Conservation (phyloP, 2,329 filamentous ascomycete genomes). For the Hymenoscyphus repandus region DNA sequence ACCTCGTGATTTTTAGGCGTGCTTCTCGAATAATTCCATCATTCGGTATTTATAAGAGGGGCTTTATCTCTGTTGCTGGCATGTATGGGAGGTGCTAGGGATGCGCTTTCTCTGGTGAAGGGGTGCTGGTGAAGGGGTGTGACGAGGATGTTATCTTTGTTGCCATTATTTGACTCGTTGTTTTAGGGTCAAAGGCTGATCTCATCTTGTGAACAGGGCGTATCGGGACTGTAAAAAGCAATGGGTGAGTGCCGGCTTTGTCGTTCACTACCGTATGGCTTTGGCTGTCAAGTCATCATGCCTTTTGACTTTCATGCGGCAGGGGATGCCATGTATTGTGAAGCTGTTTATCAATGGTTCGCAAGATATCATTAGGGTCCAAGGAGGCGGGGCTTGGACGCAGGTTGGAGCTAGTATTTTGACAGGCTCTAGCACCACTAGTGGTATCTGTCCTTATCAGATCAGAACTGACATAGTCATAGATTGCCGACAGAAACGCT, state of each 20-base stretch:
- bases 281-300: neutral
- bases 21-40: too few species aligned
- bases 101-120: neutral
- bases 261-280: neutral
- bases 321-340: too few species aligned
- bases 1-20: neutral
- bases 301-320: neutral
- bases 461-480: neutral
- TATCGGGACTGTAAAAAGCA: slow-evolving; percentile 93
- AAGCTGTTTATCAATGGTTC: too few species aligned
- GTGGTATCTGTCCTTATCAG: neutral
- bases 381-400: neutral
- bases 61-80: too few species aligned
- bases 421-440: neutral
- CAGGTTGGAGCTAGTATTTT: neutral
- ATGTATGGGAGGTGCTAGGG: too few species aligned
- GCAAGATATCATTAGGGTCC: neutral
- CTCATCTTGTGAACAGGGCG: slow-evolving; percentile 50
- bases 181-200: slow-evolving; percentile 2
- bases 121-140: neutral
- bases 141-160: neutral
- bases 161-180: neutral
- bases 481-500: slow-evolving; percentile 38
- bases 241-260: slow-evolving; percentile 61
- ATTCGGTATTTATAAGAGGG: too few species aligned